These are phyloP conservation scores for Hymenoscyphus fructigenus DNA, from an alignment of 2,329 filamentous ascomycete genomes.

Conservation along the genomic window DNA sequence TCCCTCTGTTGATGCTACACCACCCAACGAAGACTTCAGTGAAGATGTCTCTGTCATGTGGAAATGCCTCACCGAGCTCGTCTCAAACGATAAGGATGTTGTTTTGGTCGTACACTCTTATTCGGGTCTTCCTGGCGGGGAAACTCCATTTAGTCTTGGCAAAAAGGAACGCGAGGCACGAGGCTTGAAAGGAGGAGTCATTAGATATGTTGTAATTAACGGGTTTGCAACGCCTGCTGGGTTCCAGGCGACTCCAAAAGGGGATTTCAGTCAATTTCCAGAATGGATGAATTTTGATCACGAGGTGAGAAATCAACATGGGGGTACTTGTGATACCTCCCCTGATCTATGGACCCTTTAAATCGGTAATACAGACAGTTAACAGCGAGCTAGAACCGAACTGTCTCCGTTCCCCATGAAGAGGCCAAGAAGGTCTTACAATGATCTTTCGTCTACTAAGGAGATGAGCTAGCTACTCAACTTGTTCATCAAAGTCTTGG, in stretches of 20 bases:
- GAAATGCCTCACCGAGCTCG: slow-evolving; percentile 33
- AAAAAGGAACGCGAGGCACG: slow-evolving; percentile 37
- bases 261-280: slow-evolving; percentile 37
- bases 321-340: background rate
- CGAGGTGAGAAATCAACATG: slow-evolving; percentile 36
- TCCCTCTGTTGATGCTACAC: slow-evolving; percentile 34
- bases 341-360: background rate
- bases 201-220: slow-evolving; percentile 41
- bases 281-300: slow-evolving; percentile 38
- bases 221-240: slow-evolving; percentile 34
- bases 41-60: slow-evolving; percentile 39
- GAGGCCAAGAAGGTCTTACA: slow-evolving; percentile 42
- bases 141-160: slow-evolving; percentile 37
- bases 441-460: slow-evolving; percentile 40
- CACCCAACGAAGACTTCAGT: slow-evolving; percentile 34
- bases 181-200: slow-evolving; percentile 42
- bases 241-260: slow-evolving; percentile 10
- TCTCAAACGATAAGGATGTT: slow-evolving; percentile 36
- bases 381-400: slow-evolving; percentile 26
- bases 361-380: background rate
- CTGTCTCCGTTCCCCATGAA: slow-evolving; percentile 34
- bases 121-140: slow-evolving; percentile 37
- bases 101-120: slow-evolving; percentile 42
- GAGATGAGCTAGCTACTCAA: slow-evolving; percentile 38
- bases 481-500: slow-evolving; percentile 40